A percentile compares a stretch with the other conserved stretches of the same genome.
Conservation (phyloP, 345 rosid genomes). For the Arabis hirsuta region DNA sequence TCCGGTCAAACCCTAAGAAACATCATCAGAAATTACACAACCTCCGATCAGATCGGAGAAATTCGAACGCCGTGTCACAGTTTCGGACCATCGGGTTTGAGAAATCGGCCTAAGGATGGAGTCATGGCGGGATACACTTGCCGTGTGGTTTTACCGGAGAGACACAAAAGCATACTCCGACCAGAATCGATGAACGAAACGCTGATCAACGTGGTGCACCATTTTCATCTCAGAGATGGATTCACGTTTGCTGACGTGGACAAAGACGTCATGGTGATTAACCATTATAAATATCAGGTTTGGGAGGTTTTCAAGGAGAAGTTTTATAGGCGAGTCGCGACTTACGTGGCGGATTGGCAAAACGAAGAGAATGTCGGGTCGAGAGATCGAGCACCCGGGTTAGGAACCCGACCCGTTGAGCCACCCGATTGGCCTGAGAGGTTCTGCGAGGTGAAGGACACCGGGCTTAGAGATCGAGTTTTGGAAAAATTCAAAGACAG, state of each 20-base stretch:
- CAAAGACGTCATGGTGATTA: slow-evolving; percentile 57
- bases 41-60: slow-evolving; percentile 47
- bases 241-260: slow-evolving; percentile 55
- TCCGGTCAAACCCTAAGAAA: slow-evolving; percentile 44
- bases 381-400: slow-evolving; percentile 82
- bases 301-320: slow-evolving; percentile 96
- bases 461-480: slow-evolving; percentile 66
- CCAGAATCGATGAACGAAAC: slow-evolving; percentile 80
- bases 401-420: slow-evolving; percentile 79
- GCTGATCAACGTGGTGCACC: slow-evolving; percentile 81
- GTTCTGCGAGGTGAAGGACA: slow-evolving; percentile 79
- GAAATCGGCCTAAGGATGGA: slow-evolving; percentile 51
- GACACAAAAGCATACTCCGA: slow-evolving; percentile 84
- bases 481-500: slow-evolving; percentile 48
- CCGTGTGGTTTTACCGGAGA: slow-evolving; percentile 59
- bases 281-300: slow-evolving; percentile 85
- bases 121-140: slow-evolving; percentile 76
- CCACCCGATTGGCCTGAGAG: slow-evolving; percentile 76
- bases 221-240: slow-evolving; percentile 66
- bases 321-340: slow-evolving; percentile 83
- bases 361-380: slow-evolving; percentile 72
- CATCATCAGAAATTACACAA: slow-evolving; percentile 46
- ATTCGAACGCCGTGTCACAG: slow-evolving; percentile 65
- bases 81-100: slow-evolving; percentile 80
- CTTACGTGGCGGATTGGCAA: slow-evolving; percentile 91